Percentiles rank a stretch among this genome's conserved stretches.
Evolutionary conservation across 2,329 filamentous ascomycete species (phyloP).

Genomic region (Fusarium globosum): DNA sequence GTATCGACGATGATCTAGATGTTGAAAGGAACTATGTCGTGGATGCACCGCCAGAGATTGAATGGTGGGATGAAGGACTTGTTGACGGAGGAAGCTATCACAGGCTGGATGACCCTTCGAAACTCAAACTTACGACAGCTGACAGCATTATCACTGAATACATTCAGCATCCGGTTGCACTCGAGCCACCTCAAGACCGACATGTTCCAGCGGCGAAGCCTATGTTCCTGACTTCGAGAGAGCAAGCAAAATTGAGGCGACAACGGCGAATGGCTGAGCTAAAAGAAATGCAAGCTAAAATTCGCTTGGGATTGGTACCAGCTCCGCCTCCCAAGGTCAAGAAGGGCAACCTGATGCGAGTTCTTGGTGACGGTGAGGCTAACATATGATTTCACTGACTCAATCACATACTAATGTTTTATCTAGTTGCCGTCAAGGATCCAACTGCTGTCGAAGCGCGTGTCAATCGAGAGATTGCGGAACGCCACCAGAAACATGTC

Average conservation of each 20-base stretch:
- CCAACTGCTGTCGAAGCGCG: conserved; percentile 96
- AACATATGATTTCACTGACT: neutral
- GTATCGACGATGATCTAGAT: conserved; percentile 90
- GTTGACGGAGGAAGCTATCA: conserved; percentile 81
- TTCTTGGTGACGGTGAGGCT: conserved; percentile 80
- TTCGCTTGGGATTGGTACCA: conserved; percentile 87
- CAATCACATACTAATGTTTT: conserved; percentile 33
- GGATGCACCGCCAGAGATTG: conserved; percentile 84
- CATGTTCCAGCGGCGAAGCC: conserved; percentile 82
- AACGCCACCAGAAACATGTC: conserved; percentile 83
- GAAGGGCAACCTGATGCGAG: conserved; percentile 96
- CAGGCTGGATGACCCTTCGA: conserved; percentile 70
- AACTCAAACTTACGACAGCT: conserved; percentile 78
- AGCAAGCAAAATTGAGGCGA: conserved; percentile 89
- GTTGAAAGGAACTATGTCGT: conserved; percentile 91
- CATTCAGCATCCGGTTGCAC: conserved; percentile 90
- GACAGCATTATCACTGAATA: conserved; percentile 91
- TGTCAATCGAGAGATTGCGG: conserved; percentile 92
- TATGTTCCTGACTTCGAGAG: conserved; percentile 90
- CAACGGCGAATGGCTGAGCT: conserved; percentile 92
- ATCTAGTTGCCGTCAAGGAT: conserved; percentile 79
- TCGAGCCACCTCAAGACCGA: conserved; percentile 92
- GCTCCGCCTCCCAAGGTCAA: conserved; percentile 96
- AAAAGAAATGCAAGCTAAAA: conserved; percentile 97
- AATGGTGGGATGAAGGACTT: conserved; percentile 98